Percentiles rank a stretch among this genome's conserved stretches.
These are phyloP conservation scores for Linnemannia zychae DNA, from an alignment of 192 early-diverging fungal species.

Conservation along the genomic window DNA sequence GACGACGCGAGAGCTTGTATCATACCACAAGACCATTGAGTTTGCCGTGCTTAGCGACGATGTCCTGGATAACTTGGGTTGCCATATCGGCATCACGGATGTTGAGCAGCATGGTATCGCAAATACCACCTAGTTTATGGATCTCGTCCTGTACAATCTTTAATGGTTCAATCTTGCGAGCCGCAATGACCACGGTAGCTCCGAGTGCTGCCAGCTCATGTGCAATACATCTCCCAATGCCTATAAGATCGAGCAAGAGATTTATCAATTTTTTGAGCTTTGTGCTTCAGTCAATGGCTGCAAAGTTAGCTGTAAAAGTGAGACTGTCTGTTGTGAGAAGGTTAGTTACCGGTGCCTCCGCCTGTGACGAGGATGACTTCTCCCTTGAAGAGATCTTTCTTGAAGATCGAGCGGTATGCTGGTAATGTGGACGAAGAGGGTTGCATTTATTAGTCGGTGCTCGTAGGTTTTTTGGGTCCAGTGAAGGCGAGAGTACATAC, in stretches of 20 bases:
- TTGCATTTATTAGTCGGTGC: background rate
- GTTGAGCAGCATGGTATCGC: slow-evolving; percentile 29
- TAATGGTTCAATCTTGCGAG: slow-evolving; percentile 30
- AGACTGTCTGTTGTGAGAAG: background rate
- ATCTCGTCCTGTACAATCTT: slow-evolving; percentile 20
- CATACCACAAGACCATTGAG: slow-evolving; percentile 17
- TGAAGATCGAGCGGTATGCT: slow-evolving; percentile 38
- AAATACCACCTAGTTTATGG: slow-evolving; percentile 15
- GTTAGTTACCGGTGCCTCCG: slow-evolving; percentile 30
- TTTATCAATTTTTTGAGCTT: background rate
- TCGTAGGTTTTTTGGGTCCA: background rate
- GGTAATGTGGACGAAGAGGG: too few species aligned
- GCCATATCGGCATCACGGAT: slow-evolving; percentile 28
- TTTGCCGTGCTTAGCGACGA: slow-evolving; percentile 29
- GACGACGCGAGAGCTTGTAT: background rate
- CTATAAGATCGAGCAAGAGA: background rate
- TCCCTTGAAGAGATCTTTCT: slow-evolving; percentile 26
- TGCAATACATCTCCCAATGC: slow-evolving; percentile 36
- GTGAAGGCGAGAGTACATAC: background rate
- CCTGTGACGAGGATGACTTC: slow-evolving; percentile 38
- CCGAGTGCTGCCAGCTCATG: slow-evolving; percentile 31
- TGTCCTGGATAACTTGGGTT: background rate
- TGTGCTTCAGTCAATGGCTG: background rate
- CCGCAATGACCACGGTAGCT: slow-evolving; percentile 29
- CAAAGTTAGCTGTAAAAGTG: background rate